Conservation (phyloP, 768 basidiomycete species). For the Tylopilus felleus region DNA sequence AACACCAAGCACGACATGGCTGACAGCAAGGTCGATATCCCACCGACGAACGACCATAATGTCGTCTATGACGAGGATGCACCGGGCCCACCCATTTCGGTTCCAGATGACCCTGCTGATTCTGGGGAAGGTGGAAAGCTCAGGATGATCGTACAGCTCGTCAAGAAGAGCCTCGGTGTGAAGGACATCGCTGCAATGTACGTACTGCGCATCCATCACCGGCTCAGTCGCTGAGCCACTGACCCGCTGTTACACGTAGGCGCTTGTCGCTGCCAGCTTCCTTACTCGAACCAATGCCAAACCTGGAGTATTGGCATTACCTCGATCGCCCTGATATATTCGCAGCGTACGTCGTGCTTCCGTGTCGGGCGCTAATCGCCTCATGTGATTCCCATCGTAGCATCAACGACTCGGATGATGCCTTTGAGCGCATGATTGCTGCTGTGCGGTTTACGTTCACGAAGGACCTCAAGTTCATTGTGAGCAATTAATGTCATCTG, state of each 20-base stretch:
- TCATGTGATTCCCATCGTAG: conserved; percentile 38
- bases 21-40: conserved; percentile 12
- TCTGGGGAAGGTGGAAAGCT: conserved; percentile 86
- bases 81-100: conserved; percentile 55
- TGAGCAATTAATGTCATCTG: conserved; percentile 35
- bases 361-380: neutral
- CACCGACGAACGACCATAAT: conserved; percentile 2
- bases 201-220: conserved; percentile 27
- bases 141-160: conserved; percentile 88
- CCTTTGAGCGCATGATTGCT: conserved; percentile 95
- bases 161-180: conserved; percentile 89
- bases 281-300: conserved; percentile 89
- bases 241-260: conserved; percentile 41
- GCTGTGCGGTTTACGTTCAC: conserved; percentile 85
- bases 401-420: conserved; percentile 88
- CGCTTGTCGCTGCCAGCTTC: conserved; percentile 92
- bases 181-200: conserved; percentile 95
- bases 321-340: conserved; percentile 89
- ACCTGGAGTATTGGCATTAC: conserved; percentile 96
- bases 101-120: conserved; percentile 71
- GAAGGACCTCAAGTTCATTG: conserved; percentile 92
- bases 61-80: conserved; percentile 45
- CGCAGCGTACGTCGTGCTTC: conserved; percentile 65
- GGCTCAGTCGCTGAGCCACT: conserved; percentile 10
- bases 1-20: conserved; percentile 15